Base-by-base conservation (phyloP, 371 early-diverging fungal genomes). In the Lichtheimia hyalospora region DNA sequence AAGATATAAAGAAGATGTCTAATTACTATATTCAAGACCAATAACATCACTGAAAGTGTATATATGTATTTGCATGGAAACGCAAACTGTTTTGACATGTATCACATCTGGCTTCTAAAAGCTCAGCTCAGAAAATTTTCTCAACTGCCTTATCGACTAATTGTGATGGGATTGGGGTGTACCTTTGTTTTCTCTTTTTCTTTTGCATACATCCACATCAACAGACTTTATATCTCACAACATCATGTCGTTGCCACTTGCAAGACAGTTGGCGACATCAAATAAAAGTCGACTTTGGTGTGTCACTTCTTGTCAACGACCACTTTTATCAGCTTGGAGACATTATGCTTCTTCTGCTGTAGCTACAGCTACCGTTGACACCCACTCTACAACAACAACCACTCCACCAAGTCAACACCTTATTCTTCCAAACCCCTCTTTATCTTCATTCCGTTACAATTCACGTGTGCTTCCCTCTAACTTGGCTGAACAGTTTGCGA, bases 401-500 rank as follows among this genome's bases (percentile, higher is more conserved):
- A 8, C 18, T 7, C n/a, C 5, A 48, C 48, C 16, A 48, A 21
- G 48, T 34, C 34, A 34, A 34, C 60, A 48, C 52, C 52, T 79
- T 48, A 67, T 79, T 28, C 56, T 79, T 48, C 80, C 80, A 1
- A 74, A 71, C 41, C 77, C 77, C 5, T 67, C 73, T 5, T 24
- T 67, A 5, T 50, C 61, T 10, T 44, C 67, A 14, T 81, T 68
- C 46, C 73, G 65, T 20, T 18, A 48, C 12, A 64, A 68, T 16
- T 64, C 77, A 18, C 58, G 63, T 28, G 66, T 77, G 2, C 62
- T 81, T 5, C 78, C 81, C 16, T 68, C 74, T 1, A 54, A 41
- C 21, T 54, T 81, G 6, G 70, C 81, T 8, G 81, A 81, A 50
- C 78, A 77, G 49, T 81, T 77, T 65, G 75, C 81, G 21, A 67